Evolutionary conservation across 106 monocot genomes (phyloP).

Genomic region (Xerophyta viscosa): DNA sequence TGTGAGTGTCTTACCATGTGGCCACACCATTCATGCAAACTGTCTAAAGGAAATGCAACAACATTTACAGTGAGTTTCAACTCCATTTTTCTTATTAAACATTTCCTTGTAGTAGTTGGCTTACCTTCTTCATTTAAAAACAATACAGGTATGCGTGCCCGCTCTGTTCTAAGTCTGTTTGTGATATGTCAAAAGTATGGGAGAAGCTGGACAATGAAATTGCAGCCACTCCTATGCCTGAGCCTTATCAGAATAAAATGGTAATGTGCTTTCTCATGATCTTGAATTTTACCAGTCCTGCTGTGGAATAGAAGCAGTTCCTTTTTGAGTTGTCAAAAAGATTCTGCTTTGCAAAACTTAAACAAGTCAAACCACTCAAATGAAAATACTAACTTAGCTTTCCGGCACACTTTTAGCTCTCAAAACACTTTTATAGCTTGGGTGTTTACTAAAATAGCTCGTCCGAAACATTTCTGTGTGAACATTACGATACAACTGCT

Average conservation of each 20-base stretch:
- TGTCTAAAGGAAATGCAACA: conserved; percentile 66
- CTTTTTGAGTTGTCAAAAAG: too few relatives aligned
- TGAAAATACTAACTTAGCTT: too few relatives aligned
- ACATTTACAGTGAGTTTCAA: conserved; percentile 38
- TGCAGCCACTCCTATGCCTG: conserved; percentile 50
- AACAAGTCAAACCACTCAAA: too few relatives aligned
- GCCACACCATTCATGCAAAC: conserved; percentile 49
- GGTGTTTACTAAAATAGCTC: too few relatives aligned
- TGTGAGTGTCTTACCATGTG: conserved; percentile 54
- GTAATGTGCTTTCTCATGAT: background rate
- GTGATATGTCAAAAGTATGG: conserved; percentile 72
- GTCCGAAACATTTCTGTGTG: too few relatives aligned
- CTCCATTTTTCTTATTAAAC: background rate
- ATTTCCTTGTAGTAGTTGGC: too few relatives aligned
- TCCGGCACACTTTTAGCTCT: too few relatives aligned
- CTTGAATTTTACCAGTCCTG: too few relatives aligned
- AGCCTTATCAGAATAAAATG: conserved; percentile 36
- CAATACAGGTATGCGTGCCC: conserved; percentile 50
- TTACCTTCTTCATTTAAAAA: background rate
- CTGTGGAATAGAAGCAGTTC: too few relatives aligned
- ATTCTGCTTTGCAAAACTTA: too few relatives aligned
- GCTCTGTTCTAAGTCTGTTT: conserved; percentile 62
- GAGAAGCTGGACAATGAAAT: conserved; percentile 50
- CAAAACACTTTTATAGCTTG: too few relatives aligned
- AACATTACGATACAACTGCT: too few relatives aligned